Evolutionary conservation across 2,329 filamentous ascomycete species (phyloP), one percentile per base, ranked within the genome.

Genomic region (Rutstroemia sp.): DNA sequence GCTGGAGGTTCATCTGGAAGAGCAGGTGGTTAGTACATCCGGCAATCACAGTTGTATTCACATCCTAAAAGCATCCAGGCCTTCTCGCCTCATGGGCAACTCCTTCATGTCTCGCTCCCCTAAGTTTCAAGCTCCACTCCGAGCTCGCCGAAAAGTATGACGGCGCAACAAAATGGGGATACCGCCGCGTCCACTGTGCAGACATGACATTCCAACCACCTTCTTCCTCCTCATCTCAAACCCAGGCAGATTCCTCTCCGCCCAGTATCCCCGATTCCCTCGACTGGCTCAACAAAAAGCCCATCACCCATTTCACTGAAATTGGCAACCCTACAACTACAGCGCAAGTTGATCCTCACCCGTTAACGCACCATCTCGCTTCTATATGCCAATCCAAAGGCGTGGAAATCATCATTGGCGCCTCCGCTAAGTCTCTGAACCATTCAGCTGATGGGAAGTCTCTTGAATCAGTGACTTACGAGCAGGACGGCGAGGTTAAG

Each of bases 1-100:
- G 92, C 92, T 5, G 82, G 88, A 34, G 92, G 89, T 30, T 91
- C 92, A 48, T 95, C 89, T 9, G 92, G 92, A 39, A 96, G 96
- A 73, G 92, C 92, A 1, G 92, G 92, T 19, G 92, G 92, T 2
- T 25, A 34, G 38, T 44, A 19, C 1, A 23, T 42, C 7, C 5
- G 5, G 16, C 42, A 27, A 10, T 30, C 16, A 25, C 38, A 48
- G 17, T 25, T 27, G 27, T 49, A 25, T 41, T 7, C 9, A 6
- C 7, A 12, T 39, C 38, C 21, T 41, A 27, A 49, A 25, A n/a
- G n/a, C 30, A 41, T 30, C 5, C 52, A 54, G 52, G 52, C 14
- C 77, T 97, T 7, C 78, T 97, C 27, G 92, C 86, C 2, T 76
- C 90, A 19, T 96, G 92, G 90, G 92, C 92, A 0, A 96, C 95